phyloP scores from a whole-genome alignment of 495 filamentous ascomycete genomes.

The Annulohypoxylon maeteangense region DNA sequence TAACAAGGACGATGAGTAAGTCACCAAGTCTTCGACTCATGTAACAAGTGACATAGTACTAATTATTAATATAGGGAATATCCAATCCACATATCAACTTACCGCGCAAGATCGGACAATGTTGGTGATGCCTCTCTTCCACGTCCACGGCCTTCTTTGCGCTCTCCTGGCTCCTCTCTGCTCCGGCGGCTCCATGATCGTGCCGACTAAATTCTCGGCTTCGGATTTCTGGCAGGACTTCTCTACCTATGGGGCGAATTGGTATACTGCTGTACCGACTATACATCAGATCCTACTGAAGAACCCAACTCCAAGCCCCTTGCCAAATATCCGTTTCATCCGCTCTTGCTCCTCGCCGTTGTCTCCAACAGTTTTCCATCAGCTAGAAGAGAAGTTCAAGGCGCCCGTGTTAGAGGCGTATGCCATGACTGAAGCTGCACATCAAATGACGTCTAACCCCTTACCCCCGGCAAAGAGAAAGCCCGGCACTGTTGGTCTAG shows the following conservation, averaged over 20 bases:
- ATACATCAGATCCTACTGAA: slow-evolving; percentile 90
- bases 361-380: slow-evolving; percentile 78
- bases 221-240: slow-evolving; percentile 84
- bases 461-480: slow-evolving; percentile 75
- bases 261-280: slow-evolving; percentile 89
- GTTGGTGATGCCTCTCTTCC: slow-evolving; percentile 92
- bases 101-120: slow-evolving; percentile 75
- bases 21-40: slow-evolving; percentile 1
- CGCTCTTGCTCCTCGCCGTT: slow-evolving; percentile 85
- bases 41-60: slow-evolving; percentile 6
- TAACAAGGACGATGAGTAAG: slow-evolving; percentile 77
- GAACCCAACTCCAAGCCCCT: slow-evolving; percentile 68
- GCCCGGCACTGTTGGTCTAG: slow-evolving; percentile 81
- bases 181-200: slow-evolving; percentile 77
- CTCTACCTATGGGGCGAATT: slow-evolving; percentile 74
- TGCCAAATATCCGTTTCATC: slow-evolving; percentile 84
- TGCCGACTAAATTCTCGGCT: slow-evolving; percentile 82
- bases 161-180: slow-evolving; percentile 78
- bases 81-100: slow-evolving; percentile 77
- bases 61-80: slow-evolving; percentile 64
- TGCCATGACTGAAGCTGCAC: slow-evolving; percentile 91
- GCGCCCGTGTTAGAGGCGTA: slow-evolving; percentile 89
- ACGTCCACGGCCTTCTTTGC: slow-evolving; percentile 86
- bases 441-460: slow-evolving; percentile 91
- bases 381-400: slow-evolving; percentile 74